Conservation (phyloP, 73 alveolate genomes). For the Stentor roeselii region DNA sequence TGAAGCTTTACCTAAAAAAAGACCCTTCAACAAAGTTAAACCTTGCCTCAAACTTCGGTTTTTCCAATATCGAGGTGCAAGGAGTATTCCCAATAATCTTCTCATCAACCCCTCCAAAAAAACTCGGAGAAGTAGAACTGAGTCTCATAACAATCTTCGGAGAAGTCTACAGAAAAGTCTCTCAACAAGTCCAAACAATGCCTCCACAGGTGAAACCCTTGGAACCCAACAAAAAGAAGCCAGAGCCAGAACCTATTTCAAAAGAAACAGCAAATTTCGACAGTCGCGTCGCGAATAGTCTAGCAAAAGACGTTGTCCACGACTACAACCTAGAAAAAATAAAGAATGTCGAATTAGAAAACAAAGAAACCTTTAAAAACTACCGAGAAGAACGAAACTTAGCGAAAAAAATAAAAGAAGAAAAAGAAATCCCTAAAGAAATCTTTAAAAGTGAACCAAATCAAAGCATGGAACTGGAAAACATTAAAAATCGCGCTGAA, state of each 20-base stretch:
- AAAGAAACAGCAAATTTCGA: neutral
- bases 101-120: neutral
- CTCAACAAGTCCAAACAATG: neutral
- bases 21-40: neutral
- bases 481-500: neutral
- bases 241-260: neutral
- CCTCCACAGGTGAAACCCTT: neutral
- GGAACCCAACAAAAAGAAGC: neutral
- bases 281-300: neutral
- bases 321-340: constrained; percentile 2
- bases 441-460: neutral
- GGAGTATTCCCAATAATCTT: constrained; percentile 11
- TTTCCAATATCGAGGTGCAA: constrained; percentile 10
- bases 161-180: neutral
- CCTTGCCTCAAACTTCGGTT: constrained; percentile 9
- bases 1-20: constrained; percentile 1
- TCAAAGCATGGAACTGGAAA: neutral
- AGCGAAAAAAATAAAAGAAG: neutral
- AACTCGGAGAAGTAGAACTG: constrained; percentile 20
- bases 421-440: neutral
- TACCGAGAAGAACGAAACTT: neutral
- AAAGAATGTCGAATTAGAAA: neutral
- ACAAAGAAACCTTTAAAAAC: neutral
- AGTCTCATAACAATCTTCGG: neutral
- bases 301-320: neutral